Conservation (phyloP, 768 basidiomycete species). For the Boletellus sp. region DNA sequence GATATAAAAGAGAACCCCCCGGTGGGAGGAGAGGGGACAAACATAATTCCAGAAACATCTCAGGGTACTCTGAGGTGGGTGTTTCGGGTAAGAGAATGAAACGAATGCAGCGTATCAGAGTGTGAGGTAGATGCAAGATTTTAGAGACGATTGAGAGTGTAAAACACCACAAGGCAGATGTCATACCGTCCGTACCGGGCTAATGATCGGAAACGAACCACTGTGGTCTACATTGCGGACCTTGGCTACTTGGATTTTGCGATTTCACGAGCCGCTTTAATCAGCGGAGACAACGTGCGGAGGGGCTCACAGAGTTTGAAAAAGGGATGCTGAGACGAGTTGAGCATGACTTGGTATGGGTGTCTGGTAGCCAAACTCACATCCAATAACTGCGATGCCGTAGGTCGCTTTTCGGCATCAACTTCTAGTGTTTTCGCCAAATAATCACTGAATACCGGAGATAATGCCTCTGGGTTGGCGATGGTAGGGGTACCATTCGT, state of each 20-base stretch:
- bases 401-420: slow-evolving; percentile 90
- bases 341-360: slow-evolving; percentile 2
- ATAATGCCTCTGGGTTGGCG: slow-evolving; percentile 80
- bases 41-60: slow-evolving; percentile 15
- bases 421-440: slow-evolving; percentile 87
- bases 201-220: neutral
- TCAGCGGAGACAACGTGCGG: slow-evolving; percentile 79
- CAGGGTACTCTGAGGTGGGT: slow-evolving; percentile 6
- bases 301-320: slow-evolving; percentile 86
- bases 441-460: slow-evolving; percentile 83
- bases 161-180: slow-evolving; percentile 11
- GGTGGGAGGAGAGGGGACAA: slow-evolving; percentile 5
- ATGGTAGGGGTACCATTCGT: slow-evolving; percentile 98
- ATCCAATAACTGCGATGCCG: slow-evolving; percentile 73
- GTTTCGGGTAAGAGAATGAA: slow-evolving; percentile 13
- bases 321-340: slow-evolving; percentile 65
- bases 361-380: slow-evolving; percentile 38
- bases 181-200: slow-evolving; percentile 11
- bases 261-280: slow-evolving; percentile 88
- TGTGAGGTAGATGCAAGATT: slow-evolving; percentile 16
- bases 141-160: neutral
- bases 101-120: slow-evolving; percentile 17
- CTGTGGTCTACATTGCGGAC: neutral
- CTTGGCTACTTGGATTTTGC: slow-evolving; percentile 51
- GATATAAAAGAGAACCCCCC: slow-evolving; percentile 22